These are phyloP conservation scores for Caryopteris hybrid DNA, from an alignment of 305 asterid species.

Conservation along the genomic window DNA sequence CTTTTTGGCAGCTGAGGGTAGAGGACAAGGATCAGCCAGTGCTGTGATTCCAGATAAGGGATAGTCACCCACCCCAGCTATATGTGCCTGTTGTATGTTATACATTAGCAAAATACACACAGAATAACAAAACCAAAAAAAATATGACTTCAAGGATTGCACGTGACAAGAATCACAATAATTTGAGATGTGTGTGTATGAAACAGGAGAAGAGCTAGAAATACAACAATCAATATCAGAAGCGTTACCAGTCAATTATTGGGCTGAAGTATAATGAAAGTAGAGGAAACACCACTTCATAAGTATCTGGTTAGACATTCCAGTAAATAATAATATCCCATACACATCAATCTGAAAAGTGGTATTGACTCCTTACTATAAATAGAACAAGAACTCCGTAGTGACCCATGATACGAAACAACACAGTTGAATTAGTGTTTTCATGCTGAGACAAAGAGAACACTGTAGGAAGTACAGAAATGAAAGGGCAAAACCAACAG, in stretches of 20 bases:
- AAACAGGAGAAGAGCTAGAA: neutral
- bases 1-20: conserved; percentile 96
- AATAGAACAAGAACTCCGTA: neutral
- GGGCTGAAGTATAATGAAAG: neutral
- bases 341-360: neutral
- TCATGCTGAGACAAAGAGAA: conserved; percentile 3
- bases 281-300: neutral
- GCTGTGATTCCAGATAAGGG: conserved; percentile 58
- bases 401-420: neutral
- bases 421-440: neutral
- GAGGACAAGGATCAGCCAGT: conserved; percentile 93
- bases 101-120: conserved; percentile 4
- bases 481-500: neutral
- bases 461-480: neutral
- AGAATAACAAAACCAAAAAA: neutral
- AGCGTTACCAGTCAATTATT: neutral
- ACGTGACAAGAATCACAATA: neutral
- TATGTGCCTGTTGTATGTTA: conserved; percentile 60
- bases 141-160: neutral
- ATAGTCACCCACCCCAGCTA: conserved; percentile 97
- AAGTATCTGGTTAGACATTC: neutral
- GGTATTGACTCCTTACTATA: neutral
- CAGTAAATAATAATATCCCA: neutral
- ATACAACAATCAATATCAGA: neutral
- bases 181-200: neutral